Evolutionary conservation across 148 eudicot genomes (phyloP), one percentile per base, ranked within the genome.

Genomic region (Camellia japonica): DNA sequence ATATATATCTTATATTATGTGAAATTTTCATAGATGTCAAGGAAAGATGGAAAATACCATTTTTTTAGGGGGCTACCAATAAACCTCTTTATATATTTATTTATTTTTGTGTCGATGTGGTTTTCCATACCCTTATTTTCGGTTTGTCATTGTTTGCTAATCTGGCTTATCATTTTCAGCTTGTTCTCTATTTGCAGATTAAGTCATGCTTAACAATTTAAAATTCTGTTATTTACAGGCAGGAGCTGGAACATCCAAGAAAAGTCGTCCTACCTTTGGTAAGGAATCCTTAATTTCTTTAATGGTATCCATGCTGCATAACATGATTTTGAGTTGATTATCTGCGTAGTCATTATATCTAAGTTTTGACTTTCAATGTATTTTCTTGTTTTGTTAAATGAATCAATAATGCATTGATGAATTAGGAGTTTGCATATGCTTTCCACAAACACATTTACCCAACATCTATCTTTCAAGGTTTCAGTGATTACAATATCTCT

Each of bases 201-300:
- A 18, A 65, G 52, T 68, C 56, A 30, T 78, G 13, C 56, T 23
- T 80, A 49, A 72, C 56, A 16, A 13, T 75, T 63, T 43, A 23
- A 8, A 23, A 23, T 67, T 86, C 66, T 78, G n/a, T 56, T 74
- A 74, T 51, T 44, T 81, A 74, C 86, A 93, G 97, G 89, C 76
- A 51, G 91, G 86, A 81, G 88, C 90, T 81, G 93, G 95, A 63
- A 88, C 93, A 59, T 83, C 88, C 41, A 93, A 93, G 89, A 93
- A 86, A 82, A 82, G 67, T 83, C 90, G 97, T 73, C 93, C 92
- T 68, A 89, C 97, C 71, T 89, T 90, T 56, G 83, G 83, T 81
- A 68, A 56, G 83, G 14, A 60, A 41, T 10, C 38, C 66, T 60
- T 43, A 18, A 44, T 14, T 55, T 43, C 51, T 58, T n/a, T 12